Conservation (phyloP, 495 filamentous ascomycete species). For the Clohesyomyces aquaticus region DNA sequence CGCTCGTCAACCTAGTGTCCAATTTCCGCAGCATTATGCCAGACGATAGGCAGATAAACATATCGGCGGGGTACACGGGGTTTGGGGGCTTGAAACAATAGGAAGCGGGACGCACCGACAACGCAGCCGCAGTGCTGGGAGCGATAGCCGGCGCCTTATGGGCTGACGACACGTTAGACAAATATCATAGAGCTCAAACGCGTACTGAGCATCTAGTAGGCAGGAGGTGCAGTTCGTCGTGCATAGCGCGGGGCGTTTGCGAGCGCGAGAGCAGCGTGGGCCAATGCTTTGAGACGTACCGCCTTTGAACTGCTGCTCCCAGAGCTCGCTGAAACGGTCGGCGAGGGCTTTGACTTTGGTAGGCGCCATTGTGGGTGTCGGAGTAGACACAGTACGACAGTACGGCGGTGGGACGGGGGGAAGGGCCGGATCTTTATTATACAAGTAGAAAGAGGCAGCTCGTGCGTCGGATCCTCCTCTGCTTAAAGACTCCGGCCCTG, state of each 20-base stretch:
- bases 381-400: constrained; percentile 13
- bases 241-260: constrained; percentile 35
- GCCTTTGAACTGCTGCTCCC: constrained; percentile 42
- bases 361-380: constrained; percentile 47
- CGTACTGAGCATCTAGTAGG: constrained; percentile 21
- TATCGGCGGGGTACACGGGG: constrained; percentile 19
- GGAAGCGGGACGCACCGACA: constrained; percentile 54
- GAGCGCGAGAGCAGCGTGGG: constrained; percentile 13
- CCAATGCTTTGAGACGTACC: constrained; percentile 45
- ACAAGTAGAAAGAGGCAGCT: background rate
- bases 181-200: constrained; percentile 6
- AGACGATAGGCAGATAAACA: constrained; percentile 27
- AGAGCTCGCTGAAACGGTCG: constrained; percentile 43
- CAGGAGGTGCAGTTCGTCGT: constrained; percentile 27
- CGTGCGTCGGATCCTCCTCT: background rate
- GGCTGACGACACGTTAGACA: constrained; percentile 35
- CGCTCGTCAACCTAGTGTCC: constrained; percentile 14
- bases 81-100: constrained; percentile 30
- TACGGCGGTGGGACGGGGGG: constrained; percentile 11
- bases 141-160: constrained; percentile 55
- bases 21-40: constrained; percentile 10
- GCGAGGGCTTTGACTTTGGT: constrained; percentile 42
- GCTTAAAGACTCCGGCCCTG: background rate
- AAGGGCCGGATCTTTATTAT: constrained; percentile 4
- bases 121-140: constrained; percentile 51